These are phyloP conservation scores for Neckera pumila DNA, from an alignment of 225 moss, liverwort and hornwort genomes.

Conservation along the genomic window DNA sequence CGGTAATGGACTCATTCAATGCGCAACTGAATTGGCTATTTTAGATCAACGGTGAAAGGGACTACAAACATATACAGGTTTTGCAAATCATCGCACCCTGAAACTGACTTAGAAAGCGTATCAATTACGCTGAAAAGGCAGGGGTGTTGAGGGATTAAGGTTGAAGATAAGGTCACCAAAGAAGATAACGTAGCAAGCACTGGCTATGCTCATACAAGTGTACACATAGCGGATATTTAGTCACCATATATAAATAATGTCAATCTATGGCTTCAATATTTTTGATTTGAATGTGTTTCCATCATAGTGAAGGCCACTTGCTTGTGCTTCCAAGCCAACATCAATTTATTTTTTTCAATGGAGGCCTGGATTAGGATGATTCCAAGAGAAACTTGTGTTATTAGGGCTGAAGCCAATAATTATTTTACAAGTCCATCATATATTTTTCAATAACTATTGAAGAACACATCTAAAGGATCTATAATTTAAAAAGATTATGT, in stretches of 20 bases:
- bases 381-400: background rate
- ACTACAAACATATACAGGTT: too few species aligned
- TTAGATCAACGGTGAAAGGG: too few species aligned
- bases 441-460: background rate
- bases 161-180: background rate
- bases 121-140: too few species aligned
- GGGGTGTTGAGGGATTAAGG: too few species aligned
- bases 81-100: too few species aligned
- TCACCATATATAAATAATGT: background rate
- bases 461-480: background rate
- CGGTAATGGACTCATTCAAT: too few species aligned
- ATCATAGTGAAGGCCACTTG: rapidly evolving
- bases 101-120: too few species aligned
- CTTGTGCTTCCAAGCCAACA: background rate
- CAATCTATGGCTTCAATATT: too few species aligned
- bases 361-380: background rate
- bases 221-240: background rate
- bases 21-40: too few species aligned
- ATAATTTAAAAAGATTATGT: too few species aligned
- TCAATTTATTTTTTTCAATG: background rate
- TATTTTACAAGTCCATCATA: background rate
- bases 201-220: rapidly evolving
- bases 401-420: rapidly evolving
- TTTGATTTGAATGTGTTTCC: background rate
- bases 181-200: background rate